A percentile compares a stretch with the other conserved stretches of the same genome.
These are phyloP conservation scores for Arbutus unedo DNA, from an alignment of 148 eudicot genomes.

Conservation along the genomic window DNA sequence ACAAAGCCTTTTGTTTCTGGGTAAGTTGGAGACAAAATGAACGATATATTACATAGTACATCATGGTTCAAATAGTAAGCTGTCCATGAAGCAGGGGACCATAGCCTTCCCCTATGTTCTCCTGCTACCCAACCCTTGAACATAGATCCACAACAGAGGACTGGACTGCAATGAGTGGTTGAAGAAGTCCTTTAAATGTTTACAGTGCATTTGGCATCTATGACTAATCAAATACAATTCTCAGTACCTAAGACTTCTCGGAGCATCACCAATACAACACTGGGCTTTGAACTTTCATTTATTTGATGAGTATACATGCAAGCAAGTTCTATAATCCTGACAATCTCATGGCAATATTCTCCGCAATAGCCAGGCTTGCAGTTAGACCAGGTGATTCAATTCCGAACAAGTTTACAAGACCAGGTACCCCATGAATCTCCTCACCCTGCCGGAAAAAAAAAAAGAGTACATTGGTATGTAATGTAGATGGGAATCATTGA, in stretches of 20 bases:
- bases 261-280: not conserved
- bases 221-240: not conserved
- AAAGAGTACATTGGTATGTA: too few relatives aligned
- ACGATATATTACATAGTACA: not conserved
- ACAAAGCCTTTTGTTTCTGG: not conserved
- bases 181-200: not conserved
- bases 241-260: not conserved
- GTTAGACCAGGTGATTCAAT: slow-evolving; percentile 94
- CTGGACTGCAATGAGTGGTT: not conserved
- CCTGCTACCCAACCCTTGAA: not conserved
- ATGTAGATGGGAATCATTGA: not conserved
- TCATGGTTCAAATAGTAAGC: not conserved
- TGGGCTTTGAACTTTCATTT: not conserved
- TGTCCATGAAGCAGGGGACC: too few relatives aligned
- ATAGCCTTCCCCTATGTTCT: not conserved
- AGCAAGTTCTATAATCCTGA: slow-evolving; percentile 9
- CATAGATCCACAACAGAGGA: not conserved
- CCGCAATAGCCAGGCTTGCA: slow-evolving; percentile 84
- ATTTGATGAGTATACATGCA: too few relatives aligned
- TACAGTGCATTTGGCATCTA: not conserved
- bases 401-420: slow-evolving; percentile 80
- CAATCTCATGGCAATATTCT: slow-evolving; percentile 48
- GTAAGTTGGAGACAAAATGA: not conserved
- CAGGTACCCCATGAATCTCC: slow-evolving; percentile 64
- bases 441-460: slow-evolving; percentile 49